Evolutionary conservation across 1,139 yeast species (phyloP).

Genomic region (Zhuliangozyma blackwelliae): DNA sequence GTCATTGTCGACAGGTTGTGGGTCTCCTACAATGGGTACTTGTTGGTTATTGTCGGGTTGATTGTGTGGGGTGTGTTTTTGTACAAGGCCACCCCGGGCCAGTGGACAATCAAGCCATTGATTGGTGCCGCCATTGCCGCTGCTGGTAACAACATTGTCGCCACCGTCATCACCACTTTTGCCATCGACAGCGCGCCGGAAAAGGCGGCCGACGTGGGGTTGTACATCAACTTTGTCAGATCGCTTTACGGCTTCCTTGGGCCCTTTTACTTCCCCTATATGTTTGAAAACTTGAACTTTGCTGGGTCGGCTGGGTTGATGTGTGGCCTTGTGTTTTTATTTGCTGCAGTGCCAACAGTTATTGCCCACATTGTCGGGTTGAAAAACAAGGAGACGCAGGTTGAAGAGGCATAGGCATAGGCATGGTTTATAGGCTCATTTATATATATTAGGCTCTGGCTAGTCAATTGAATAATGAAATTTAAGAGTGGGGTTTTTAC

Average conservation of each 20-base stretch:
- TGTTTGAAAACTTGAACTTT: conserved; percentile 16
- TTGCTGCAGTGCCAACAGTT: conserved; percentile 7
- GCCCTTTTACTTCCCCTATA: conserved; percentile 23
- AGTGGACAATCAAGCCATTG: conserved; percentile 21
- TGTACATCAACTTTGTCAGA: conserved; percentile 14
- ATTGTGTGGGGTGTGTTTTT: conserved; percentile 20
- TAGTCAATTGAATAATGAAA: too few relatives aligned
- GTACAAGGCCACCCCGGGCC: conserved; percentile 14
- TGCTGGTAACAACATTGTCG: conserved; percentile 20
- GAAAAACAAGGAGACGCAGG: conserved; percentile 1
- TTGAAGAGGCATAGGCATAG: too few relatives aligned
- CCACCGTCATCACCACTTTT: conserved; percentile 19
- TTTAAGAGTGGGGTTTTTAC: too few relatives aligned
- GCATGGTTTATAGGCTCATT: too few relatives aligned
- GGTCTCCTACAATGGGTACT: conserved; percentile 18
- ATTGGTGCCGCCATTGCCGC: conserved; percentile 23
- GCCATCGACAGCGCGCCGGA: conserved; percentile 14
- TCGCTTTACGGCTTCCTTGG: conserved; percentile 18
- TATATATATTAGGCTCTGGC: too few relatives aligned
- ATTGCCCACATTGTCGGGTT: conserved; percentile 9
- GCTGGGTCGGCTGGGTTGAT: conserved; percentile 14
- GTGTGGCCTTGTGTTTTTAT: conserved; percentile 10
- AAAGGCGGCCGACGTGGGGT: conserved; percentile 15
- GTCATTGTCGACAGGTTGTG: conserved; percentile 18
- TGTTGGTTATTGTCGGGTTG: conserved; percentile 18